These are phyloP conservation scores for Hibiscus trionum DNA, from an alignment of 345 rosid genomes.

Conservation along the genomic window DNA sequence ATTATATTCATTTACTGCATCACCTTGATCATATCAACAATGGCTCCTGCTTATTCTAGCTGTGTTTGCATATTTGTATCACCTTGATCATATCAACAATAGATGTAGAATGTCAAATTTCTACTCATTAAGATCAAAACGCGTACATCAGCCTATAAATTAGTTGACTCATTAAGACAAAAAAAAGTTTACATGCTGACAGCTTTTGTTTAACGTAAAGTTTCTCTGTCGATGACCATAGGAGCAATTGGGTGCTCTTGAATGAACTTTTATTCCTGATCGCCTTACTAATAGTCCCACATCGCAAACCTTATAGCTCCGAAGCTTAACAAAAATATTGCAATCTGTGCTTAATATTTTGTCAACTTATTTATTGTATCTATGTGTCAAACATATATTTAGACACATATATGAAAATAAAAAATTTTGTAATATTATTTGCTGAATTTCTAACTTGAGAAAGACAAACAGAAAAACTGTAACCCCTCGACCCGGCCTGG, in stretches of 20 bases:
- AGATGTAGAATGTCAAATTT: no score
- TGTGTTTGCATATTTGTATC: not conserved
- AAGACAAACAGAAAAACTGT: no score
- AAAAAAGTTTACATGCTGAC: not conserved
- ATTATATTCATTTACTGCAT: not conserved
- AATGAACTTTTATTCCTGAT: slow-evolving; percentile 61
- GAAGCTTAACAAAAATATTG: slow-evolving; percentile 9
- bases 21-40: not conserved
- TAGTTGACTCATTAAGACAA: not conserved
- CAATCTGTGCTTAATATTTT: slow-evolving; percentile 12
- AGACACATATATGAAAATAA: not conserved
- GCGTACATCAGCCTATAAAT: not conserved
- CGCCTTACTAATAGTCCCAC: slow-evolving; percentile 37
- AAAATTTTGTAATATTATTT: not conserved
- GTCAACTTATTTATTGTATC: not conserved
- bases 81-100: no score
- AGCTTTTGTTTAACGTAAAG: not conserved
- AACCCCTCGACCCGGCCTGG: no score
- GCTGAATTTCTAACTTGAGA: no score
- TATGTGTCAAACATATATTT: not conserved
- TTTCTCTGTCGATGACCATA: slow-evolving; percentile 4
- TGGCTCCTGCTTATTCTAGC: slow-evolving; percentile 1
- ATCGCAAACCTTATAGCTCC: slow-evolving; percentile 31
- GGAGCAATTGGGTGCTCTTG: slow-evolving; percentile 80
- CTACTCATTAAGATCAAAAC: not conserved